Base-by-base conservation (phyloP, 192 early-diverging fungal genomes). In the Geranomyces variabilis region DNA sequence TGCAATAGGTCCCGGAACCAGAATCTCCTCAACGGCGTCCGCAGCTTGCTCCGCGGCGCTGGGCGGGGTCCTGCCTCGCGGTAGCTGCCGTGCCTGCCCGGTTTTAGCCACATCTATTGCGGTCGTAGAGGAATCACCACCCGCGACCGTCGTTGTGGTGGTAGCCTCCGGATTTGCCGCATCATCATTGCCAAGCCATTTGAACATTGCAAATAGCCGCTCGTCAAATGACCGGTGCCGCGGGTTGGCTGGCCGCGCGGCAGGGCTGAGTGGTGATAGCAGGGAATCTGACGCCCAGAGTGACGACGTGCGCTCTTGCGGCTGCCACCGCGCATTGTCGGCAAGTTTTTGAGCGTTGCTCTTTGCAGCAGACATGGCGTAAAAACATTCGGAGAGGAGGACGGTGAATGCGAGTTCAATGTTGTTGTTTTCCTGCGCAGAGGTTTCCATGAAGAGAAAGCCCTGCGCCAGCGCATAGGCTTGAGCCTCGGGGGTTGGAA, bases 371-470 rank as follows among this genome's bases (percentile, higher is more conserved):
- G 31, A 56, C n/a, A 72, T 47, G 12, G 67, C 56, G 61, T 76
- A 65, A 53, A 78, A 78, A 33, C 64, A 56, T 15, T 78, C 74
- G 26, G 77, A 73, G 22, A 79, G 36, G 26, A 79, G 70, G 31
- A 79, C 63, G 33, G 49, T 77, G 47, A 79, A 79, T 6, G 77
- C 77, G 5, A 79, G 67, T 9, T 71, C 77, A n/a, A 79, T 60
- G 65, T 79, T 79, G 19, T 22, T 19, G 58, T 74, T 56, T 19
- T 72, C 69, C 12, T 41, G 5, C 6, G 77, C 77, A 15, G 61
- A 66, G n/a, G 66, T 69, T 36, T 79, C 77, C 69, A 73, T 79
- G 60, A 77, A 79, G 31, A 79, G 49, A 60, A 79, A 79, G 9
- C 70, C 76, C 17, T 79, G 61, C 45, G 62, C 75, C 22, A 77